phyloP scores from a whole-genome alignment of 2,329 filamentous ascomycete genomes.

The Diaporthe longicolla region DNA sequence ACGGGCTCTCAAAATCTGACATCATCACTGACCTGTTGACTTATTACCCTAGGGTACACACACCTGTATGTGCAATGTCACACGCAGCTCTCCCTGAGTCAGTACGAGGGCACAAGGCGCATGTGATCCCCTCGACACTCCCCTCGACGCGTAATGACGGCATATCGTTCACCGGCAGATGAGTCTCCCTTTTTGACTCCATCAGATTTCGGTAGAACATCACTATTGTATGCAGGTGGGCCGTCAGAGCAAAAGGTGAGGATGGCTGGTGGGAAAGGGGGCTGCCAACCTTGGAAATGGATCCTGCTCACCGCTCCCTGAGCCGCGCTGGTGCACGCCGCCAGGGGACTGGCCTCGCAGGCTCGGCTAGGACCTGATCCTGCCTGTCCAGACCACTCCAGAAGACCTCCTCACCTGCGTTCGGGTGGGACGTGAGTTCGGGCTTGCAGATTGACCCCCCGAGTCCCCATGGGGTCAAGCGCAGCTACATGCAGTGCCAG shows the following conservation, averaged over 20 bases:
- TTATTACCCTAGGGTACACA: not conserved
- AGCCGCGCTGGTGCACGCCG: constrained; percentile 7
- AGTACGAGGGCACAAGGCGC: not conserved
- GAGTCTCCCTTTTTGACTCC: not conserved
- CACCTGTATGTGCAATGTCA: not conserved
- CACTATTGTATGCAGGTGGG: not conserved
- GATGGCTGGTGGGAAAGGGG: not conserved
- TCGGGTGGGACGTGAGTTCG: constrained; percentile 7
- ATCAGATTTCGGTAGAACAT: constrained; percentile 1
- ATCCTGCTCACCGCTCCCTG: constrained; percentile 28
- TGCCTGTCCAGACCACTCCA: constrained; percentile 24
- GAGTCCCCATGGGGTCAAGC: constrained; percentile 38
- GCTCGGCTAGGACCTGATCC: constrained; percentile 12
- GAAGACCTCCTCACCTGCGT: not conserved
- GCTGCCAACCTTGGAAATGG: not conserved
- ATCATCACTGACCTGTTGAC: not conserved
- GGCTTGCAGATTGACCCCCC: constrained; percentile 5
- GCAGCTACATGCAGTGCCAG: not conserved
- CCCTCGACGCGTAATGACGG: constrained; percentile 7
- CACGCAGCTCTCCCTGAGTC: not conserved
- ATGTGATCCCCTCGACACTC: not conserved
- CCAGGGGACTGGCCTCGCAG: constrained; percentile 15
- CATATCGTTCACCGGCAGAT: constrained; percentile 10
- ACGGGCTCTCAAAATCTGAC: not conserved
- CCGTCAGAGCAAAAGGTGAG: not conserved